Percentiles rank a stretch among this genome's conserved stretches.
Conservation (phyloP, 331 rosid species). For the Saraca asoca region DNA sequence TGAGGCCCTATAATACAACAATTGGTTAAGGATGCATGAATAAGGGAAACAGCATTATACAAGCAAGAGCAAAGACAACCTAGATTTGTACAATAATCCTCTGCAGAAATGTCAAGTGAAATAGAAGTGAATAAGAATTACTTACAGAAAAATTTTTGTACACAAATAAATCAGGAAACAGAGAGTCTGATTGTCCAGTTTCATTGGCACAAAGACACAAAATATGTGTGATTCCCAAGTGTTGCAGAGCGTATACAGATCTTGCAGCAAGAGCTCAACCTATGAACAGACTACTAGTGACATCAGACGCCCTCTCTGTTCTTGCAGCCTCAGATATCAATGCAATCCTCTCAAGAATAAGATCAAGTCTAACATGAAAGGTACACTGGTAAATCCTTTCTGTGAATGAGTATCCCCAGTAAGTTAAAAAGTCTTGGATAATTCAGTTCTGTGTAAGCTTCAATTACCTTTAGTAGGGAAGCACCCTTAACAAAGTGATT, state of each 20-base stretch:
- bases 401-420: conserved; percentile 16
- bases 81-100: not conserved
- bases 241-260: conserved; percentile 81
- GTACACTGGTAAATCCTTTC: conserved; percentile 25
- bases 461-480: conserved; percentile 81
- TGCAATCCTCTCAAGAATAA: conserved; percentile 88
- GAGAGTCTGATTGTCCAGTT: conserved; percentile 95
- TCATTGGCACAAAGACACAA: conserved; percentile 92
- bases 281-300: conserved; percentile 71
- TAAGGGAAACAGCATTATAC: not conserved
- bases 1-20: not conserved
- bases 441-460: conserved; percentile 8
- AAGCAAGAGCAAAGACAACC: conserved; percentile 2
- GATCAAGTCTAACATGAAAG: conserved; percentile 91
- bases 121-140: not conserved
- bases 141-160: conserved; percentile 87
- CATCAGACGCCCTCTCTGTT: conserved; percentile 83
- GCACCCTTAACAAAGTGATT: conserved; percentile 78
- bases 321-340: conserved; percentile 92
- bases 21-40: conserved; percentile 10
- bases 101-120: not conserved
- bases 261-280: conserved; percentile 95
- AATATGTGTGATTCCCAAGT: conserved; percentile 80
- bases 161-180: conserved; percentile 72
- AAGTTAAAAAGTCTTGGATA: not conserved